Base-by-base conservation (phyloP, 2,329 filamentous ascomycete genomes). In the Aspergillus sp. region DNA sequence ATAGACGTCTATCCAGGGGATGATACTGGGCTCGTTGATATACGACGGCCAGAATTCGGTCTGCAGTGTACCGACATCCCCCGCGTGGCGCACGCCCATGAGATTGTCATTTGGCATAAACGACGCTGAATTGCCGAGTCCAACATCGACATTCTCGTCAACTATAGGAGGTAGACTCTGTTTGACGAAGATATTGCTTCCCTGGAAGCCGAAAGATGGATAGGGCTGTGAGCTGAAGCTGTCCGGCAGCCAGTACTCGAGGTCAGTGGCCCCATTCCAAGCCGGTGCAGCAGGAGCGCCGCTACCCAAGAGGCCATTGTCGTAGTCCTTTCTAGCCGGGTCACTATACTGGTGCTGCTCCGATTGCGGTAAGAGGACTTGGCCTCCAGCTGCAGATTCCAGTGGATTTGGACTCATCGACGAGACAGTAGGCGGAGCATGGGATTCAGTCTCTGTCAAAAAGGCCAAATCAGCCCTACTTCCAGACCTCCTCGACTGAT, bases 1-100 rank as follows among this genome's bases (percentile, higher is more conserved):
- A 56, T 77, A 78, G 3, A 78, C 75, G 44, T 78, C 76, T 17
- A 79, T 70, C 72, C 72, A 74, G 3, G 71, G 72, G 23, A 74
- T 70, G 70, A 79, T 70, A 21, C 73, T 77, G 1, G 71, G 71
- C 57, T 79, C 76, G 43, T 68, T 70, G 54, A 78, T 76, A 6
- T 65, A 71, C 1, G 67, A 47, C 2, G 76, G 76, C 76, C 76
- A 78, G 39, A 72, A 63, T 27, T 72, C 66, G 8, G 53, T 31
- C 27, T 31, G 27, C 27, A 31, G 27, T 31, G 27, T 11, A 31
- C 27, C 27, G 9, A 31, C 27, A 3, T 31, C 27, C 27, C 9
- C 27, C 9, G 27, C 27, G 9, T 31, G 27, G 9, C 27, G 27
- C 8, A 31, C 27, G 8, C 27, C 27, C 27, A 31, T 31, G 27